Base-by-base conservation (phyloP, 75 land plant species). In the Pinus albicaulis region DNA sequence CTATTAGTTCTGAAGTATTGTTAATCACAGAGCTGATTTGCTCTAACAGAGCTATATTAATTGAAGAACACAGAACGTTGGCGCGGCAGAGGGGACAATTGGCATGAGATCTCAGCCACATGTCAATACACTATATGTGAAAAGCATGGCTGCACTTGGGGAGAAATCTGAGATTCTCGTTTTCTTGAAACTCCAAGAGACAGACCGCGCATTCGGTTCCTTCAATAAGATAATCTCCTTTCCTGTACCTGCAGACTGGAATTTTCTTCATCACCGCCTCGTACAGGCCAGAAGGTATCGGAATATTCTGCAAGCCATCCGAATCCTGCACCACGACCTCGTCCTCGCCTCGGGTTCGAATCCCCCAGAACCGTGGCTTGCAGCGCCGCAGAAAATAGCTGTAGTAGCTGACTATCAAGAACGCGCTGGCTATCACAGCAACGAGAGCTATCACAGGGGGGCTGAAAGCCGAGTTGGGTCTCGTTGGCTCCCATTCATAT, bases 121-220 rank as follows among this genome's bases (percentile, higher is more conserved):
- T 81, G 58, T 81, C 83, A 53, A 82, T 82, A 41, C 83, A 82
- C 4, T 41, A 12, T 4, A 82, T 38, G 56, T 82, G 83, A 38
- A 82, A 82, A 22, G 82, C 75, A 72, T 82, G 83, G 48, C 71
- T 57, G 66, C 83, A 82, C 44, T 79, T 70, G 55, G 83, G 83
- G 20, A 82, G 56, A 58, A 82, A 73, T 25, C 83, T 57, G 3
- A 82, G 75, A 10, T 22, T 10, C 36, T 82, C 83, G 23, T 56
- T 15, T 14, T 82, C 82, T 41, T 79, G 79, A 62, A 81, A 82
- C 26, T 78, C 81, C 13, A 52, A 57, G 17, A 82, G 77, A 60
- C 83, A 82, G 8, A 82, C 82, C 15, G 69, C 75, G 36, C 83
- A 82, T 26, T 77, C 78, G 16, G 57, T 77, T 26, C 74, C 73